A percentile compares a stretch with the other conserved stretches of the same genome.
Conservation (phyloP, 2,329 filamentous ascomycete genomes). For the Sporothrix pseudoabietina region DNA sequence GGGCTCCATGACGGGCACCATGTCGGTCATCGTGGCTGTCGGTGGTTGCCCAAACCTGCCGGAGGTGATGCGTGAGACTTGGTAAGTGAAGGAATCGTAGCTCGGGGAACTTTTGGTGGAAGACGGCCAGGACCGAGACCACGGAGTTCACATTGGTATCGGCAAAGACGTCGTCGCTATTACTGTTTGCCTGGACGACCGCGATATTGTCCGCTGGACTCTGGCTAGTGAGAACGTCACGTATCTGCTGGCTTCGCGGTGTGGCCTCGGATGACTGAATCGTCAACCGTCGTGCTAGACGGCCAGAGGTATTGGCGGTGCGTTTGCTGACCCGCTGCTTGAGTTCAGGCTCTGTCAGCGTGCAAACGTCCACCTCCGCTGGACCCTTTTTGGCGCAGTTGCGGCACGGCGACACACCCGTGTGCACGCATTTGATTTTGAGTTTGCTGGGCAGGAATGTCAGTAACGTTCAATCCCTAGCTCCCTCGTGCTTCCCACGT, state of each 20-base stretch:
- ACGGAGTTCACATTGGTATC: neutral
- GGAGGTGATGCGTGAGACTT: slow-evolving; percentile 23
- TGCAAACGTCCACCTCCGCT: neutral
- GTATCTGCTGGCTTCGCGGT: neutral
- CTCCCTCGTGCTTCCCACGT: neutral
- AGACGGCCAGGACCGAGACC: neutral
- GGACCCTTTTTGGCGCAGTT: slow-evolving; percentile 26
- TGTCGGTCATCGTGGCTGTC: neutral
- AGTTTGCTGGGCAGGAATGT: neutral
- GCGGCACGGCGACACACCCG: slow-evolving; percentile 27
- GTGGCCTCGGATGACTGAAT: neutral
- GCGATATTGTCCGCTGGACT: neutral
- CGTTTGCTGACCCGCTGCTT: slow-evolving; percentile 1
- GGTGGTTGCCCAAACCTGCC: neutral
- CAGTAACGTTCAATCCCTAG: neutral
- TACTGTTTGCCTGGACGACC: neutral
- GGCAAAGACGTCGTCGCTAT: neutral
- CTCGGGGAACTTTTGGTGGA: slow-evolving; percentile 30
- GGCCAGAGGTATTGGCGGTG: neutral
- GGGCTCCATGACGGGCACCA: neutral
- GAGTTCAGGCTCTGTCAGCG: slow-evolving; percentile 1
- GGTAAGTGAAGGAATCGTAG: slow-evolving; percentile 31
- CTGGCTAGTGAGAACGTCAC: neutral
- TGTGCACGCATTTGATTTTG: slow-evolving; percentile 31
- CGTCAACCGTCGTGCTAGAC: neutral